These are phyloP conservation scores for Auricularia sp. DNA, from an alignment of 768 basidiomycete genomes.

Conservation along the genomic window DNA sequence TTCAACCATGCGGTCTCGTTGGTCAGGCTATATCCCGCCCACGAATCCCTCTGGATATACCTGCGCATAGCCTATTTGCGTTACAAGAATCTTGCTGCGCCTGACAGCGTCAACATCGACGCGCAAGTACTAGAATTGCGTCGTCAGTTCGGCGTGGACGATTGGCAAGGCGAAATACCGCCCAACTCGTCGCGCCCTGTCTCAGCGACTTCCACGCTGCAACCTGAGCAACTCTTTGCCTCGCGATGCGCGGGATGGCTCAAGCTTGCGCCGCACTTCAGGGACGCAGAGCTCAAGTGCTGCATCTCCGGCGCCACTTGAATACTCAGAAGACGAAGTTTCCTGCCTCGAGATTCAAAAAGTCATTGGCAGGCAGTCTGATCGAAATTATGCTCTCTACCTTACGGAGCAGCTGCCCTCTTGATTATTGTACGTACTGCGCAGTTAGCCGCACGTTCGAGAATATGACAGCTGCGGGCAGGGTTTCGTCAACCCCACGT, in stretches of 20 bases:
- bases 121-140: background rate
- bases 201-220: background rate
- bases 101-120: background rate
- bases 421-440: too few species aligned
- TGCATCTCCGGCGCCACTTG: too few species aligned
- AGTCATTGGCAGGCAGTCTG: too few species aligned
- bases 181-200: background rate
- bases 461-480: too few species aligned
- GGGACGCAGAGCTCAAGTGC: too few species aligned
- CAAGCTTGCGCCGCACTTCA: background rate
- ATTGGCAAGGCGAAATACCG: background rate
- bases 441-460: too few species aligned
- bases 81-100: background rate
- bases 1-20: constrained; percentile 38
- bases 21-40: constrained; percentile 38
- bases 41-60: constrained; percentile 52
- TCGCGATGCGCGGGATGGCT: background rate
- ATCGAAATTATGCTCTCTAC: too few species aligned
- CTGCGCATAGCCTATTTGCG: background rate
- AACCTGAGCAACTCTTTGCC: background rate
- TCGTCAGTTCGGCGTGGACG: background rate
- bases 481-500: too few species aligned
- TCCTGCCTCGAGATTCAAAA: too few species aligned
- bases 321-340: too few species aligned
- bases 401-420: too few species aligned